Percentiles rank a stretch among this genome's conserved stretches.
Evolutionary conservation across 1,139 yeast genomes (phyloP).

Genomic region (Kazachstania sp.): DNA sequence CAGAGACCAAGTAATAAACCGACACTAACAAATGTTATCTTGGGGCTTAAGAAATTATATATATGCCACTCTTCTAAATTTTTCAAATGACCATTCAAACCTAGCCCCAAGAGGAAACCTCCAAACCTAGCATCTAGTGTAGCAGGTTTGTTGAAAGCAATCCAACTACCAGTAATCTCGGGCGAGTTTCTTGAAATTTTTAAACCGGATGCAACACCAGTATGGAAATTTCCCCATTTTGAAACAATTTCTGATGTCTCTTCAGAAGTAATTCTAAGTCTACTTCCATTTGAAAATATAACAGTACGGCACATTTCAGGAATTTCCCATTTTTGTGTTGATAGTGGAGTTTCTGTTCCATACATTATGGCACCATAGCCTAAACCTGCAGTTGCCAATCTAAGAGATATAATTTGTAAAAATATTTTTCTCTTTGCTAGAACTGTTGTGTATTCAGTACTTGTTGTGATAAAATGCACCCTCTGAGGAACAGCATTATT

Average conservation of each 20-base stretch:
- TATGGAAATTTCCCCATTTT: constrained; percentile 82
- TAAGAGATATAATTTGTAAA: constrained; percentile 53
- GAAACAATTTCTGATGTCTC: constrained; percentile 44
- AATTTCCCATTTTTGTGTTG: constrained; percentile 77
- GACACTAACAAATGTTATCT: constrained; percentile 75
- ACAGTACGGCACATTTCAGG: constrained; percentile 69
- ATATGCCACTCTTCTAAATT: constrained; percentile 93
- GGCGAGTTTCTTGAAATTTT: constrained; percentile 60
- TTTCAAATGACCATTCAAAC: constrained; percentile 81
- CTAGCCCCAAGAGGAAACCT: constrained; percentile 87
- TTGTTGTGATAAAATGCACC: constrained; percentile 20
- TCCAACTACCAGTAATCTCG: constrained; percentile 87
- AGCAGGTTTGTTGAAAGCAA: constrained; percentile 74
- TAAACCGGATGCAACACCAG: constrained; percentile 84
- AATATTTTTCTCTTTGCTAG: constrained; percentile 46
- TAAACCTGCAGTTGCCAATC: constrained; percentile 69
- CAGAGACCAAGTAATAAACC: constrained; percentile 89
- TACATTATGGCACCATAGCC: constrained; percentile 68
- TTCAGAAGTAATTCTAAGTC: constrained; percentile 52
- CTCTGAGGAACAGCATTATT: constrained; percentile 19
- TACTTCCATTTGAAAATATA: constrained; percentile 59
- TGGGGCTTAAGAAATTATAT: constrained; percentile 86
- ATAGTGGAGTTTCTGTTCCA: constrained; percentile 65
- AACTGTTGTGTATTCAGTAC: constrained; percentile 22
- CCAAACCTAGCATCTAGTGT: constrained; percentile 73